Conservation (phyloP, 208 protist species). For the Leishmania gerbilli region DNA sequence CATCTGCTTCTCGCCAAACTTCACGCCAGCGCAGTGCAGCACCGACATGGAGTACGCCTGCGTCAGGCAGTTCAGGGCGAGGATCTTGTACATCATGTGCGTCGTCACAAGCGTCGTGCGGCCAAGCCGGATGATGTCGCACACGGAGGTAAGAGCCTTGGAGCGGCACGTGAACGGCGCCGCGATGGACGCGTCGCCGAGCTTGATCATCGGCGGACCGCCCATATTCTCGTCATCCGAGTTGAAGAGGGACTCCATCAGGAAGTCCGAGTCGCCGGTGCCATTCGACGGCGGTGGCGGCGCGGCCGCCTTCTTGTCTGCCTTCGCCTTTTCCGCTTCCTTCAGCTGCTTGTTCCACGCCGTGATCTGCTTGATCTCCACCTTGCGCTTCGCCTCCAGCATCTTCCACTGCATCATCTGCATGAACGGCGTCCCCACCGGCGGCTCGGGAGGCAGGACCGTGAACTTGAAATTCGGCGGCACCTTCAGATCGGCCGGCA, state of each 20-base stretch:
- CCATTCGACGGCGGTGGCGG: slow-evolving; percentile 31
- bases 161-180: slow-evolving; percentile 94
- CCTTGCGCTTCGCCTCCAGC: slow-evolving; percentile 79
- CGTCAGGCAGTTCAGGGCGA: slow-evolving; percentile 98
- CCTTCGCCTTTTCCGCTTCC: slow-evolving; percentile 54
- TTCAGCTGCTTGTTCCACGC: slow-evolving; percentile 84
- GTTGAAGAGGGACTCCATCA: slow-evolving; percentile 92
- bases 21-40: slow-evolving; percentile 97
- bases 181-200: slow-evolving; percentile 94
- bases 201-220: slow-evolving; percentile 89
- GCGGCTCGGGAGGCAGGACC: slow-evolving; percentile 64
- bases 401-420: slow-evolving; percentile 80
- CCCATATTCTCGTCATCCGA: slow-evolving; percentile 63
- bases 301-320: slow-evolving; percentile 50
- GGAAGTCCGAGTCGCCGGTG: slow-evolving; percentile 65
- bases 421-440: slow-evolving; percentile 68
- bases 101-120: slow-evolving; percentile 98
- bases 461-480: slow-evolving; percentile 88
- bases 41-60: slow-evolving; percentile 97
- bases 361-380: slow-evolving; percentile 79
- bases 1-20: slow-evolving; percentile 97
- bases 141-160: slow-evolving; percentile 86
- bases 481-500: slow-evolving; percentile 73
- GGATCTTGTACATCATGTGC: slow-evolving; percentile 99
- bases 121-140: slow-evolving; percentile 97